Conservation (phyloP, 768 basidiomycete genomes). For the Porpolomopsis calyptriformis region DNA sequence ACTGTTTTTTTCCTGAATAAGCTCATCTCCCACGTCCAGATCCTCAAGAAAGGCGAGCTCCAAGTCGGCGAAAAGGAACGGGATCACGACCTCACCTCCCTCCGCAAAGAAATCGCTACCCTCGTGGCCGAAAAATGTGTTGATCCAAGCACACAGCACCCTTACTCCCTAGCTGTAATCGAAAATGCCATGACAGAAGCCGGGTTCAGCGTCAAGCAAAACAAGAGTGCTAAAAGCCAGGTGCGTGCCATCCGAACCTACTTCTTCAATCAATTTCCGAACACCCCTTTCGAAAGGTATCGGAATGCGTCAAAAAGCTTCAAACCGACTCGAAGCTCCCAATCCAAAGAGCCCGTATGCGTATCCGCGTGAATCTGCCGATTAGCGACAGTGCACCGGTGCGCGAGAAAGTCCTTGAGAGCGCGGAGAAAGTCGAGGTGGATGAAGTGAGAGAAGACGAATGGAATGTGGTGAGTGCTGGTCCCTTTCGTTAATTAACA, state of each 20-base stretch:
- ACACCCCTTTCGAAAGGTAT: conserved; percentile 45
- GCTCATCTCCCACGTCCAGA: conserved; percentile 33
- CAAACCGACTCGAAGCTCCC: conserved; percentile 79
- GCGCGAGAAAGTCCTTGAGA: conserved; percentile 57
- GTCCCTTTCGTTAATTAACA: conserved; percentile 9
- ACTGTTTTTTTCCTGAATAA: conserved; percentile 1
- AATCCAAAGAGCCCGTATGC: conserved; percentile 90
- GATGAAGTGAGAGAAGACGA: conserved; percentile 63
- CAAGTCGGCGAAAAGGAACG: conserved; percentile 97
- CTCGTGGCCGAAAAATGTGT: conserved; percentile 94
- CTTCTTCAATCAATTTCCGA: not conserved
- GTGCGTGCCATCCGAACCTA: conserved; percentile 26
- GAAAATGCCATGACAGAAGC: conserved; percentile 97
- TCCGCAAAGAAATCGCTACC: conserved; percentile 85
- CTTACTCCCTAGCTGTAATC: conserved; percentile 90
- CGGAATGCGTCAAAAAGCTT: conserved; percentile 77
- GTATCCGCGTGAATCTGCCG: conserved; percentile 74
- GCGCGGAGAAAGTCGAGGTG: conserved; percentile 76
- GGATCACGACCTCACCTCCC: conserved; percentile 72
- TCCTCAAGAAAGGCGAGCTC: conserved; percentile 90
- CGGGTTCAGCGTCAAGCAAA: conserved; percentile 80
- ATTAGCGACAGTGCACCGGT: conserved; percentile 52
- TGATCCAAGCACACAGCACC: conserved; percentile 79
- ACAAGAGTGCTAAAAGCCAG: conserved; percentile 92
- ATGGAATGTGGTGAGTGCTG: conserved; percentile 81